Evolutionary conservation across 2,329 filamentous ascomycete genomes (phyloP), one percentile per base, ranked within the genome.

Genomic region (Aspergillus neotritici): DNA sequence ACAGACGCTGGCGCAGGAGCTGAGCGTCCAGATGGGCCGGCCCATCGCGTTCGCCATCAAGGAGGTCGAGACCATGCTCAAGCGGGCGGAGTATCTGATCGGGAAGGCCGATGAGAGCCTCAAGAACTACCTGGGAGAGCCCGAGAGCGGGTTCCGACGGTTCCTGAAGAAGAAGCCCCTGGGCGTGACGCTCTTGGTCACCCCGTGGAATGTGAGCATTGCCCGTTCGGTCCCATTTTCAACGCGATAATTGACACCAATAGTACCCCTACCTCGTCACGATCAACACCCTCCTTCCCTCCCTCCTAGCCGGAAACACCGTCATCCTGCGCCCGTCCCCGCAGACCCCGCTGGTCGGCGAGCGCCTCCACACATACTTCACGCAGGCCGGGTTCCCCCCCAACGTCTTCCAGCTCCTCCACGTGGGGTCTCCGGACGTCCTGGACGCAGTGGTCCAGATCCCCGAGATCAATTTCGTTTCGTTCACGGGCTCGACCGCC

Each of bases 251-350:
- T 46, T 49, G 9, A 47, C 28, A n/a, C 10, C 3, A 31, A 17
- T 21, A 94, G 87, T 95, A 95, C 62, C 89, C 90, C 17, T 95
- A 94, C 64, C 75, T 96, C 36, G 94, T 89, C 52, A 79, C 94
- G 15, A 79, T 94, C 61, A 95, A 95, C 71, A 87, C 87, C 2
- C 75, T 96, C 40, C 79, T 95, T 45, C 89, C 90, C 11, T 89
- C 90, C n/a, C 75, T 96, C 17, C 75, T 95, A 21, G 80, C 86
- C 15, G 90, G 90, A 31, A 94, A 95, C 70, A 83, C 83, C 3
- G 86, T 95, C 46, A 89, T 96, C 48, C 72, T 95, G 46, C 94
- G 95, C 70, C 88, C 89, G 8, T 94, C 88, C 2, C 90, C 90
- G 3, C 90, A 95, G 68, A 95, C 89, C 0, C 90, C 90, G 1